Percentiles rank a stretch among this genome's conserved stretches.
Evolutionary conservation across 306 rosid genomes (phyloP).

Genomic region (Castanea sativa): DNA sequence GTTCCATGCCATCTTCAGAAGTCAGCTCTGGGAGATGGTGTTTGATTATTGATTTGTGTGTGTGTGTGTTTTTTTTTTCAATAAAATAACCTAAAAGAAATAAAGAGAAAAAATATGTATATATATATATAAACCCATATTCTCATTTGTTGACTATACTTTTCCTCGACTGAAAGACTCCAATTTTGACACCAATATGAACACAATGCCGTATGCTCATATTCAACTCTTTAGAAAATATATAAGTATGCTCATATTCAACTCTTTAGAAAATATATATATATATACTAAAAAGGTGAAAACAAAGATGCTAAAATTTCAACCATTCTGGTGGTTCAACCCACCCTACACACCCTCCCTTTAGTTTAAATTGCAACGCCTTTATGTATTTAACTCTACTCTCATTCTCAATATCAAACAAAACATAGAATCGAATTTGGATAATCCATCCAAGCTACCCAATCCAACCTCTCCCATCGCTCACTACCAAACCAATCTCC

Average conservation of each 20-base stretch:
- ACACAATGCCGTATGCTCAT: not conserved
- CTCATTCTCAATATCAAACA: conserved; percentile 5
- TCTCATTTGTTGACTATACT: conserved; percentile 14
- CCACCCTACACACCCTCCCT: conserved; percentile 28
- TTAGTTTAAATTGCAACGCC: not conserved
- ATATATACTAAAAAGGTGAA: too few relatives aligned
- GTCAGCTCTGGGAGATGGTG: too few relatives aligned
- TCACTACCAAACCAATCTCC: conserved; percentile 28
- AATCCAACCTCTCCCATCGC: conserved; percentile 30
- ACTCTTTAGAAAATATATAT: not conserved
- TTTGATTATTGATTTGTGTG: too few relatives aligned
- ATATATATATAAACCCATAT: conserved; percentile 13
- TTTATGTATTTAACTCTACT: not conserved
- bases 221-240: not conserved
- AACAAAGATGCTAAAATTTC: conserved; percentile 30
- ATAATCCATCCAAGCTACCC: conserved; percentile 31
- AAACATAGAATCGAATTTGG: conserved; percentile 37
- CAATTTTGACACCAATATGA: conserved; percentile 31
- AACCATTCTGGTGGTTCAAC: conserved; percentile 63
- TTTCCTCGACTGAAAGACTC: conserved; percentile 22
- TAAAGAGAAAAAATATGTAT: not conserved
- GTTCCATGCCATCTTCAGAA: too few relatives aligned
- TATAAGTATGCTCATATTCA: not conserved
- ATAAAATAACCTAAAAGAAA: too few relatives aligned
- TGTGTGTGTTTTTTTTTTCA: too few relatives aligned